Evolutionary conservation across 1,284 basidiomycete genomes (phyloP), one percentile per base, ranked within the genome.

Genomic region (Bondarzewia mesenterica): DNA sequence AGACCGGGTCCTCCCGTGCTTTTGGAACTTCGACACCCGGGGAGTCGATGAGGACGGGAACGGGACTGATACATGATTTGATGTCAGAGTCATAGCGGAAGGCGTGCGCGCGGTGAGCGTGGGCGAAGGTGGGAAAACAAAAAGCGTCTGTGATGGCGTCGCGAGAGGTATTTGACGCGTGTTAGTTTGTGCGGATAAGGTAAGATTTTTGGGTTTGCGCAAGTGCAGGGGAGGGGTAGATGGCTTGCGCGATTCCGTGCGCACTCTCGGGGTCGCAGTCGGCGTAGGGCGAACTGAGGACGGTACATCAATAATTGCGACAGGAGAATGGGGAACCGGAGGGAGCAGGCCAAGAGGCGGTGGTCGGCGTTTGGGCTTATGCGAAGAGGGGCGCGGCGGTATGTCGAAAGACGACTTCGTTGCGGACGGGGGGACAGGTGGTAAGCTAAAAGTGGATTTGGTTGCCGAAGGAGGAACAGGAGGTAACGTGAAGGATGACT

Each of bases 41-140:
- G 85, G 86, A n/a, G 84, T 85, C 42, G 71, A 68, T 53, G 78
- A 60, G 42, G 72, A 69, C 10, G 82, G 79, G 64, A 85, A 84
- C 15, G 81, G 77, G 42, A 76, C 68, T 36, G 71, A 63, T 25
- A 66, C 68, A 14, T 46, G 5, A 54, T 71, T 81, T 53, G 78
- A 85, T 52, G 74, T 89, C 53, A 88, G 68, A 45, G 80, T 88
- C 73, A 82, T 82, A 42, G 80, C 89, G 54, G 78, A 82, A 41
- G 81, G 84, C 50, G 79, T 89, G 42, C 79, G 75, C 37, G 77
- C 72, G 50, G 70, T 71, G 49, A 75, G 61, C 6, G 78, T 83
- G 7, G 86, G 85, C 12, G 85, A 88, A 32, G 87, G 85, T 3
- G 87, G 87, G 60, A 90, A 90, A 36, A 90, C 82, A 58, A 90